Base-by-base conservation (phyloP, 129 eudicot genomes). In the Apium graveolens region DNA sequence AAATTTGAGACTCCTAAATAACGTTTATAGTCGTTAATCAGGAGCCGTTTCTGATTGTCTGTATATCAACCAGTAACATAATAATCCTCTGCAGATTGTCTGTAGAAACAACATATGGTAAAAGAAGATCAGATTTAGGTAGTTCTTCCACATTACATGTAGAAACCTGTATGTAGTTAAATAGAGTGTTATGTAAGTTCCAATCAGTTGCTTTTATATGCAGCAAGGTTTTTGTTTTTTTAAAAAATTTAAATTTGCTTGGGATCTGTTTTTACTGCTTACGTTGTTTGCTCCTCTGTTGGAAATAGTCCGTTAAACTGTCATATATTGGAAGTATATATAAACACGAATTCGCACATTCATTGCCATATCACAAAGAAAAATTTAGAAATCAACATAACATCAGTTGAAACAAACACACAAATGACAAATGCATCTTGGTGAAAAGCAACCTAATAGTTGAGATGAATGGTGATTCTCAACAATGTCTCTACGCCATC, bases 401-500 rank as follows among this genome's bases (percentile, higher is more conserved):
- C 70, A 63, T 11, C 20, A 63, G 20, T 31, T 2, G 13, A 63
- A 66, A 31, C 72, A 66, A n/a, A 60, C 68, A 60, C 68, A n/a
- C 68, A 26, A 57, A n/a, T 60, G 32, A 60, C 34, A 60, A 29
- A 66, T 31, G 24, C 39, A 27, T 32, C 39, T 13, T 66, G 72
- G 18, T 66, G 41, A 24, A 66, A 1, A 72, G 9, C 77, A 80
- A 53, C 48, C 80, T 89, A 90, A 85, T 90, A 86, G 38, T 79
- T 82, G 78, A 95, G 96, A 82, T 91, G 96, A 7, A 95, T 85
- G 29, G 90, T 79, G 21, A 95, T 84, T 92, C 98, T 91, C 72
- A 95, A 78, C 90, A 95, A 80, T 11, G 96, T 85, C 92, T 95
- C 92, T 1, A 87, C 91, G 0, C 98, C 98, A 82, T 95, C 98